phyloP scores from a whole-genome alignment of 75 land plant genomes.

The Chamaecyparis obtusa region DNA sequence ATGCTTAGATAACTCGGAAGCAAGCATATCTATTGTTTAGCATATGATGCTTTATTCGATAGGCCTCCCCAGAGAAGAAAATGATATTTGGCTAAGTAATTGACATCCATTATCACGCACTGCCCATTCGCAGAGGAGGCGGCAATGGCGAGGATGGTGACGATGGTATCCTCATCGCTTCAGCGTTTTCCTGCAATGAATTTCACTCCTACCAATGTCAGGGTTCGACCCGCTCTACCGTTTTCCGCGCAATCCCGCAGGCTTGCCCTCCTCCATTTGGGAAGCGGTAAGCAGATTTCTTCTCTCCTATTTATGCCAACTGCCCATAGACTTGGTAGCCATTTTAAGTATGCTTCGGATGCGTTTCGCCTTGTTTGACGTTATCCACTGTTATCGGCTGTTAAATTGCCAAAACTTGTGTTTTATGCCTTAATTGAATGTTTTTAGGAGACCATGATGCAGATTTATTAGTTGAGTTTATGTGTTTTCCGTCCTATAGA shows the following conservation, averaged over 20 bases:
- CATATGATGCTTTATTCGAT: background rate
- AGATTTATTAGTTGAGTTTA: background rate
- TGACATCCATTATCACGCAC: background rate
- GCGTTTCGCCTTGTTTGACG: background rate
- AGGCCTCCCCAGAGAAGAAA: background rate
- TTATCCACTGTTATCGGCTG: background rate
- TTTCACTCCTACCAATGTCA: background rate
- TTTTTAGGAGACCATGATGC: background rate
- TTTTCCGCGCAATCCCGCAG: slow-evolving; percentile 25
- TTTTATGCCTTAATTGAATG: background rate
- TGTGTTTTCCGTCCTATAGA: background rate
- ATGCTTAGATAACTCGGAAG: background rate
- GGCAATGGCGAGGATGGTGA: slow-evolving; percentile 19
- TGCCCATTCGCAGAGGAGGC: background rate
- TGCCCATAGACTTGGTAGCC: background rate
- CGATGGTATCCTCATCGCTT: slow-evolving; percentile 17
- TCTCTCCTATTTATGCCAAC: background rate
- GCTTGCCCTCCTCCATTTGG: slow-evolving; percentile 37
- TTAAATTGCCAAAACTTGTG: background rate
- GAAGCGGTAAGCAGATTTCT: slow-evolving; percentile 22
- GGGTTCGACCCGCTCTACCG: background rate
- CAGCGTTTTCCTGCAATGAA: background rate
- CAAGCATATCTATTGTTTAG: background rate
- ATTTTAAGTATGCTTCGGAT: background rate
- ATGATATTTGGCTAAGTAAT: background rate